Conservation (phyloP, 2,329 filamentous ascomycete species). For the Sporothrix phasma region DNA sequence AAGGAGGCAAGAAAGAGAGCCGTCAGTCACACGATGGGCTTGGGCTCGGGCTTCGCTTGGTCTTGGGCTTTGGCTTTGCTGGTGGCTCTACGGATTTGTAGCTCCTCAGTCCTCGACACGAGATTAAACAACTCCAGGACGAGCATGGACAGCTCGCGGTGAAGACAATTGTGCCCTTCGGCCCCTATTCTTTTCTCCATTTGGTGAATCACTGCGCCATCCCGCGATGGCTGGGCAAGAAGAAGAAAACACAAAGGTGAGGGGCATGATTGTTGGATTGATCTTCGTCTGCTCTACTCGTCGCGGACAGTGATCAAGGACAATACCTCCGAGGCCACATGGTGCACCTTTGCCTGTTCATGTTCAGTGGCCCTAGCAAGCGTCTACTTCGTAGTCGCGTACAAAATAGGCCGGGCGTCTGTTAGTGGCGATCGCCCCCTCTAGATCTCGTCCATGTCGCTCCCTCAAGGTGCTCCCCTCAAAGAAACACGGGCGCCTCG, state of each 20-base stretch:
- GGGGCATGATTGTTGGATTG: no score
- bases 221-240: neutral
- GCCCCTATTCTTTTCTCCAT: neutral
- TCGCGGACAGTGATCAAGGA: neutral
- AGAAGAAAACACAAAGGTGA: neutral
- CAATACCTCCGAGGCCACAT: neutral
- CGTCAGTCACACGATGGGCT: no score
- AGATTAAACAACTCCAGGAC: neutral
- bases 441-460: neutral
- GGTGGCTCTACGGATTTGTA: no score
- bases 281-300: no score
- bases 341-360: neutral
- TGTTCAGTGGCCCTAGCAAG: neutral
- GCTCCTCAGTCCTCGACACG: neutral
- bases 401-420: neutral
- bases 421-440: neutral
- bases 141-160: neutral
- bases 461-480: neutral
- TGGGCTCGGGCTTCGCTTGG: no score
- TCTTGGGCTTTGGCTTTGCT: no score
- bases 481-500: neutral
- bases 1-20: neutral
- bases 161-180: neutral
- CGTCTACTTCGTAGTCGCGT: neutral
- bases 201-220: neutral